phyloP scores from a whole-genome alignment of 2,329 filamentous ascomycete species.

The Shiraia sp. region DNA sequence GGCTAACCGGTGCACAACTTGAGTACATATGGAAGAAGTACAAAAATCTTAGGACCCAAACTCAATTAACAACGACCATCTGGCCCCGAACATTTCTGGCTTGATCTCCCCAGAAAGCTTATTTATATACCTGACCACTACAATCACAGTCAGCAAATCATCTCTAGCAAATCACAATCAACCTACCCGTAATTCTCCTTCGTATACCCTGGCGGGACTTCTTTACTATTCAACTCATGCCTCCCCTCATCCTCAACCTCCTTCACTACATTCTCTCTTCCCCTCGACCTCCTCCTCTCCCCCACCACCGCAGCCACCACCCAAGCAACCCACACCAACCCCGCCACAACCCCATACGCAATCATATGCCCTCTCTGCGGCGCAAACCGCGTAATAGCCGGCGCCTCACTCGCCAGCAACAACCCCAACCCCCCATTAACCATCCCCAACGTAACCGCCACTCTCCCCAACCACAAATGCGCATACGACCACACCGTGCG shows the following conservation, averaged over 20 bases:
- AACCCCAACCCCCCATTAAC: constrained; percentile 61
- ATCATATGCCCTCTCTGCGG: constrained; percentile 33
- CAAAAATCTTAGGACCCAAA: no score
- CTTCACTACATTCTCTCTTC: constrained; percentile 3
- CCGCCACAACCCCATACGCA: constrained; percentile 40
- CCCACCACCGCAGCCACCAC: constrained; percentile 32
- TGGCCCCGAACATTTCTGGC: no score
- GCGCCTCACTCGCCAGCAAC: constrained; percentile 34
- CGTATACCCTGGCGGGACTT: no score
- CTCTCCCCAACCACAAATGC: constrained; percentile 60
- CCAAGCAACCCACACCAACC: constrained; percentile 41
- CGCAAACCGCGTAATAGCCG: constrained; percentile 23
- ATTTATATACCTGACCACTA: no score
- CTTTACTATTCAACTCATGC: no score
- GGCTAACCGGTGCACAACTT: no score
- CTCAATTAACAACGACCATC: no score
- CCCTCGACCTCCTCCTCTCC: constrained; percentile 24
- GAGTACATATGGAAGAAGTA: no score
- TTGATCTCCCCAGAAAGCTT: no score
- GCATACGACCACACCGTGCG: constrained; percentile 52
- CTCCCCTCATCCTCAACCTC: constrained; percentile 11
- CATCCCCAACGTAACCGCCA: constrained; percentile 56
- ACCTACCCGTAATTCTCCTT: no score
- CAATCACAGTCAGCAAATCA: no score
- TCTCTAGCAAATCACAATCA: no score